Base-by-base conservation (phyloP, 2,329 filamentous ascomycete species). In the Calonectria henricotiae region DNA sequence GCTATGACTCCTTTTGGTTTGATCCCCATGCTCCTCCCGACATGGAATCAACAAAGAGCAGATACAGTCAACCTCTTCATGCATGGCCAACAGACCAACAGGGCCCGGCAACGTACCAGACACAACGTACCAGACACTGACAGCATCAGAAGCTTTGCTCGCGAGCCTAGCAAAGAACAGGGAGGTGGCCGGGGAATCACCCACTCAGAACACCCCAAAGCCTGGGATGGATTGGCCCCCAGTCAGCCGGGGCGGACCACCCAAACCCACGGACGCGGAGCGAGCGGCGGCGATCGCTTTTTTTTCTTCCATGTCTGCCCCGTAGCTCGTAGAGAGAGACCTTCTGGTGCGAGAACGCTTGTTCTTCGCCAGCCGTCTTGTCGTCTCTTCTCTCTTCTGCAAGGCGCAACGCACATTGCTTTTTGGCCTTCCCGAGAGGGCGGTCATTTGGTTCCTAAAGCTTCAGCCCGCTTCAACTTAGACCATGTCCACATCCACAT, bases 221-320 rank as follows among this genome's bases (percentile, higher is more conserved):
- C 71, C 74, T 75, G 73, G 32, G 64, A 70, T 62, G 44, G 39
- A 67, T 74, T 74, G 49, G 68, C 54, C 62, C 61, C 63, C 67
- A 73, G 71, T 73, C 69, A 73, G 65, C 75, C 58, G 68, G 73
- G 73, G 73, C 73, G 65, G 74, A 75, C 74, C 75, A 77, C 75
- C 75, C 75, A 77, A 77, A 77, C 69, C 75, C 75, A 76, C 69
- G 75, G 75, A 71, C 74, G 75, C 74, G 75, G 75, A 73, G 75
- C 75, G 73, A 71, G 74, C 71, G 49, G 69, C 62, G 75, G 71
- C 75, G 75, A 77, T 77, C 75, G 68, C 64, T 66, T 76, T 71
- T 66, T 76, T 71, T 76, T 58, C 75, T 68, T 67, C 68, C 64
- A 62, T 69, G 64, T 73, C 72, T 64, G 64, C 55, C 70, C 64